Evolutionary conservation across 2,329 filamentous ascomycete genomes (phyloP).

Genomic region (Pseudocercospora eumusae): DNA sequence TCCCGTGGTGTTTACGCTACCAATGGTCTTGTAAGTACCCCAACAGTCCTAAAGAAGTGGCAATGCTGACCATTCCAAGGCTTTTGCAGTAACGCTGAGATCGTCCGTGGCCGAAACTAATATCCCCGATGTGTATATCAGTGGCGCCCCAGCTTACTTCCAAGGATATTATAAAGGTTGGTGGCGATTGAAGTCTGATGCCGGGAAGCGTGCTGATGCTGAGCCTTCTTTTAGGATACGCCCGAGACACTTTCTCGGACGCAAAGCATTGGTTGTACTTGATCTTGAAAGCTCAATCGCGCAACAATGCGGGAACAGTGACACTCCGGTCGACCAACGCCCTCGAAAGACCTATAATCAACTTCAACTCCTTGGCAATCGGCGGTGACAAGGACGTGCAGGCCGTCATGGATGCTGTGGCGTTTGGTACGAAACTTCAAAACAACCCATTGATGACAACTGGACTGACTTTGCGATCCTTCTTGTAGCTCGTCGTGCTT

Average conservation of each 20-base stretch:
- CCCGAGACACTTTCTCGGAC: conserved; percentile 47
- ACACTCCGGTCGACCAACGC: conserved; percentile 62
- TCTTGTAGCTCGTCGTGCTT: conserved; percentile 41
- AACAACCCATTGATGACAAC: not conserved
- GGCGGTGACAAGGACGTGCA: conserved; percentile 49
- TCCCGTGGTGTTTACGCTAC: conserved; percentile 49
- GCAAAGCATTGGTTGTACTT: conserved; percentile 52
- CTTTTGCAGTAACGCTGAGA: conserved; percentile 49
- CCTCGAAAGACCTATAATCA: conserved; percentile 62
- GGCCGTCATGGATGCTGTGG: conserved; percentile 58
- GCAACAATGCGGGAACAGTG: conserved; percentile 63
- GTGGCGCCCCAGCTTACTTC: conserved; percentile 58
- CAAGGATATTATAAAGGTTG: conserved; percentile 51
- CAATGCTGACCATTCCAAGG: conserved; percentile 24
- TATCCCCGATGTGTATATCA: conserved; percentile 57
- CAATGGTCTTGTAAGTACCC: conserved; percentile 48
- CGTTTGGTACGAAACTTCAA: conserved; percentile 39
- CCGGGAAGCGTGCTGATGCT: not conserved
- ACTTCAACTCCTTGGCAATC: conserved; percentile 60
- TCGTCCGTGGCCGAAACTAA: conserved; percentile 45
- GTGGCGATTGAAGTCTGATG: not conserved
- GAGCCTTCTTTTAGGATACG: conserved; percentile 48
- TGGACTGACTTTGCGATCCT: not conserved
- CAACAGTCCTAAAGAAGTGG: not conserved
- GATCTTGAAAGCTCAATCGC: conserved; percentile 63